phyloP scores from a whole-genome alignment of 2,329 filamentous ascomycete genomes.

The Nemania bipapillata region DNA sequence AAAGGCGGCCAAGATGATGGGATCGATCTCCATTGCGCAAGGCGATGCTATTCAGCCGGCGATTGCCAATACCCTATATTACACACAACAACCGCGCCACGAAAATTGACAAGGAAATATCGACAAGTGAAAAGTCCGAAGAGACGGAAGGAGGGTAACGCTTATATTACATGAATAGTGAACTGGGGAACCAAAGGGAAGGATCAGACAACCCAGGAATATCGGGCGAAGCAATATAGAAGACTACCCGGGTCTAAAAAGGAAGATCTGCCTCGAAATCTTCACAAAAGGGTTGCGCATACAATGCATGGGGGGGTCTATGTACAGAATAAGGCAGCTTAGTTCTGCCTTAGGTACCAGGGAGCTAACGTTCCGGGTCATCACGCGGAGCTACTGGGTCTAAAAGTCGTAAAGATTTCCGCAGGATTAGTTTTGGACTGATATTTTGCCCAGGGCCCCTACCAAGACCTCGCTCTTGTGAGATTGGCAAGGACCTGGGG shows the following conservation, averaged over 20 bases:
- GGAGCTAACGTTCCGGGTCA: conserved; percentile 2
- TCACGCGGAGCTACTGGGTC: conserved; percentile 25
- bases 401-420: conserved; percentile 31
- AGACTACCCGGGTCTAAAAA: conserved; percentile 9
- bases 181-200: conserved; percentile 15
- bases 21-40: conserved; percentile 40
- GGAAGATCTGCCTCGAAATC: conserved; percentile 26
- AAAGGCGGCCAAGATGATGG: conserved; percentile 31
- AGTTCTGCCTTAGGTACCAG: not conserved
- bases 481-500: conserved; percentile 21
- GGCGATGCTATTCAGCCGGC: not conserved
- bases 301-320: not conserved
- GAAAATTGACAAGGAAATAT: conserved; percentile 22
- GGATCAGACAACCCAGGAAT: conserved; percentile 10
- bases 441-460: conserved; percentile 31
- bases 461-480: not conserved
- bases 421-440: conserved; percentile 31
- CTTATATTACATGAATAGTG: conserved; percentile 32
- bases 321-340: too few relatives aligned
- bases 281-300: conserved; percentile 11
- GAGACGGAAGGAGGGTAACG: conserved; percentile 16
- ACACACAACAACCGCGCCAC: conserved; percentile 15
- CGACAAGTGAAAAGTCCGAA: conserved; percentile 17
- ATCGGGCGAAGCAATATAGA: conserved; percentile 17
- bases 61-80: conserved; percentile 11